Conservation (phyloP, 495 filamentous ascomycete genomes). For the Hypoxylon fragiforme region DNA sequence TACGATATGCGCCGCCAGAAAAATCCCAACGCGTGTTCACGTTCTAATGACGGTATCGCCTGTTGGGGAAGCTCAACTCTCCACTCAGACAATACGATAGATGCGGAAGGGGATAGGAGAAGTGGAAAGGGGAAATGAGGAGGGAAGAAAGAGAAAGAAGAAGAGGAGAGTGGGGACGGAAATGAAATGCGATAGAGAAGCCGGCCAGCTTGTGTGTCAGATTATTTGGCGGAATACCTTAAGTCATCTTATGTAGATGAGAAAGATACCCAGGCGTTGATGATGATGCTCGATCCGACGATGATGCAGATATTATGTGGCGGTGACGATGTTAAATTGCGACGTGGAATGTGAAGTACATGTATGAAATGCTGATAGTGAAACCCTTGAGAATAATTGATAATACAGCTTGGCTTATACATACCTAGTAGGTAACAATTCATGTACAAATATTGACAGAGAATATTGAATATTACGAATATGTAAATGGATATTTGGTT, state of each 20-base stretch:
- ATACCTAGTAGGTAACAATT: too few relatives aligned
- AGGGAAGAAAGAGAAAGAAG: not conserved
- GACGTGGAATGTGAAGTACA: not conserved
- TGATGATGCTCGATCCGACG: constrained; percentile 11
- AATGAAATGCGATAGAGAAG: constrained; percentile 1
- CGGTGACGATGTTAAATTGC: constrained; percentile 9
- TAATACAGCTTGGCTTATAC: too few relatives aligned
- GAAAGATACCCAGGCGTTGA: constrained; percentile 44
- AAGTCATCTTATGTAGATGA: constrained; percentile 36
- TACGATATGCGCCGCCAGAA: constrained; percentile 10
- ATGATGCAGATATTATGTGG: constrained; percentile 12
- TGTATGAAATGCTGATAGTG: too few relatives aligned
- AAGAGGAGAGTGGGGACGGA: too few relatives aligned
- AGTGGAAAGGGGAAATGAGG: not conserved
- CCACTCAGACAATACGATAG: not conserved
- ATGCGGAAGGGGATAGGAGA: not conserved
- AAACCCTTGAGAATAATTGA: too few relatives aligned
- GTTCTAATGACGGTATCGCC: not conserved
- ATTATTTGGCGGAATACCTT: constrained; percentile 34
- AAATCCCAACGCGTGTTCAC: not conserved
- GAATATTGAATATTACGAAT: too few relatives aligned
- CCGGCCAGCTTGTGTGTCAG: constrained; percentile 31
- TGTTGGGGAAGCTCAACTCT: not conserved
- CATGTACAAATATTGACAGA: too few relatives aligned
- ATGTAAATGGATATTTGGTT: too few relatives aligned